These are phyloP conservation scores for Akanthomyces uredinophilus DNA, from an alignment of 2,329 filamentous ascomycete species.

Conservation along the genomic window DNA sequence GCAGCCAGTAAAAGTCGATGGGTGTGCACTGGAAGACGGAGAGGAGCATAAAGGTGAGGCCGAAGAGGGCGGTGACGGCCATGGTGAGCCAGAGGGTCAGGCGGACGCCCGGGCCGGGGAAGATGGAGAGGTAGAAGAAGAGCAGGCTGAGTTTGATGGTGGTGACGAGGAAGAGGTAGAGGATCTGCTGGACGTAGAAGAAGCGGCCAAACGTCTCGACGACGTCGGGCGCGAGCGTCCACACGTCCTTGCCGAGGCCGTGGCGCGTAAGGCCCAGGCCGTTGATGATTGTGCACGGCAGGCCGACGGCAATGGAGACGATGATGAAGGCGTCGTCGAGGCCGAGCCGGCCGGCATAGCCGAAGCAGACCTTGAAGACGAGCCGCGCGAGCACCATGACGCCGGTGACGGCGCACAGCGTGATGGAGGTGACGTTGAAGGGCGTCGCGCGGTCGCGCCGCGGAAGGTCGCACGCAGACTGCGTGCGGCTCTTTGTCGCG, in stretches of 20 bases:
- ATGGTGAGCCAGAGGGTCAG: conserved; percentile 39
- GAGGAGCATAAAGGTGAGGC: conserved; percentile 38
- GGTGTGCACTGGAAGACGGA: conserved; percentile 48
- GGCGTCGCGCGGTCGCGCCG: conserved; percentile 28
- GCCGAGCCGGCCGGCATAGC: conserved; percentile 29
- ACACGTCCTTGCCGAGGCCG: conserved; percentile 47
- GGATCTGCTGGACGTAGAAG: conserved; percentile 38
- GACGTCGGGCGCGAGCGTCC: conserved; percentile 38
- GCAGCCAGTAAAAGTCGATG: conserved; percentile 46
- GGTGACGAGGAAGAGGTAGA: conserved; percentile 44
- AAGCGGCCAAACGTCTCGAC: conserved; percentile 40
- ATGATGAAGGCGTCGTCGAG: conserved; percentile 35
- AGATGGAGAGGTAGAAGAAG: conserved; percentile 52
- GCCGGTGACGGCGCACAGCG: conserved; percentile 31
- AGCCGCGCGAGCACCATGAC: conserved; percentile 40
- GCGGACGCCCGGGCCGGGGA: conserved; percentile 36
- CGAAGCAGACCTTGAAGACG: conserved; percentile 30
- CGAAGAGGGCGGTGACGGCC: conserved; percentile 33
- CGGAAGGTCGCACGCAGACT: conserved; percentile 24
- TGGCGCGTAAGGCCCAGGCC: conserved; percentile 28
- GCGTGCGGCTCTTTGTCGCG: conserved; percentile 19
- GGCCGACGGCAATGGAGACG: conserved; percentile 22
- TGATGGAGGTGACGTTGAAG: conserved; percentile 30
- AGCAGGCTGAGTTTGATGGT: conserved; percentile 48
- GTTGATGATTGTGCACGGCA: conserved; percentile 29